Percentiles rank a stretch among this genome's conserved stretches.
phyloP scores from a whole-genome alignment of 2,329 filamentous ascomycete genomes.

The Penicillium sumatraense region DNA sequence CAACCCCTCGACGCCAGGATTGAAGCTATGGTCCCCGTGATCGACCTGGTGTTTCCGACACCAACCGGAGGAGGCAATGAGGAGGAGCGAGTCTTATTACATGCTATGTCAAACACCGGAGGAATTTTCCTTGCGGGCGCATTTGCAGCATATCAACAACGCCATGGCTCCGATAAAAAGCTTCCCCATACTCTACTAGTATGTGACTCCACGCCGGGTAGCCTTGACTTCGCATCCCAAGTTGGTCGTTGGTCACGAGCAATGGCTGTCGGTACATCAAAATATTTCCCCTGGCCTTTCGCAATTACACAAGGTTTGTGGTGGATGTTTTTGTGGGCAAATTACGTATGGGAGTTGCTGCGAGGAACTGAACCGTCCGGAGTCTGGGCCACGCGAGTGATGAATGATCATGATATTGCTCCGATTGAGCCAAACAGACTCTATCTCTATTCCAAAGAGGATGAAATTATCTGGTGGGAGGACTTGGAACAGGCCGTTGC shows the following conservation, averaged over 20 bases:
- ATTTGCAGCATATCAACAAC: constrained; percentile 51
- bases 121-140: constrained; percentile 58
- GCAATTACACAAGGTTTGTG: constrained; percentile 55
- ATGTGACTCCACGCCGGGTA: constrained; percentile 60
- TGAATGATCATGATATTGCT: constrained; percentile 18
- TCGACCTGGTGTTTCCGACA: constrained; percentile 28
- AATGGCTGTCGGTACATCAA: constrained; percentile 57
- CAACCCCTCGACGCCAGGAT: constrained; percentile 51
- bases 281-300: constrained; percentile 50
- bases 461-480: constrained; percentile 30
- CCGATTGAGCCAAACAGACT: constrained; percentile 16
- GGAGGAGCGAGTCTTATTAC: constrained; percentile 50
- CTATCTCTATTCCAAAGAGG: constrained; percentile 31
- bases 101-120: constrained; percentile 64
- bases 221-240: constrained; percentile 41
- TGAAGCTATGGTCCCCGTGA: constrained; percentile 51
- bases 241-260: constrained; percentile 58
- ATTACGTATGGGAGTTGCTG: constrained; percentile 32
- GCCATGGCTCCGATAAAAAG: constrained; percentile 33
- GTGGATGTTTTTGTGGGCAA: constrained; percentile 47
- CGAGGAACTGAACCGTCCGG: constrained; percentile 21
- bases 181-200: constrained; percentile 57
- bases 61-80: constrained; percentile 21
- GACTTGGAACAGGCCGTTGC: constrained; percentile 30
- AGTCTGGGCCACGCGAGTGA: constrained; percentile 23